Base-by-base conservation (phyloP, 1,284 basidiomycete species). In the Coriolopsis trogii region DNA sequence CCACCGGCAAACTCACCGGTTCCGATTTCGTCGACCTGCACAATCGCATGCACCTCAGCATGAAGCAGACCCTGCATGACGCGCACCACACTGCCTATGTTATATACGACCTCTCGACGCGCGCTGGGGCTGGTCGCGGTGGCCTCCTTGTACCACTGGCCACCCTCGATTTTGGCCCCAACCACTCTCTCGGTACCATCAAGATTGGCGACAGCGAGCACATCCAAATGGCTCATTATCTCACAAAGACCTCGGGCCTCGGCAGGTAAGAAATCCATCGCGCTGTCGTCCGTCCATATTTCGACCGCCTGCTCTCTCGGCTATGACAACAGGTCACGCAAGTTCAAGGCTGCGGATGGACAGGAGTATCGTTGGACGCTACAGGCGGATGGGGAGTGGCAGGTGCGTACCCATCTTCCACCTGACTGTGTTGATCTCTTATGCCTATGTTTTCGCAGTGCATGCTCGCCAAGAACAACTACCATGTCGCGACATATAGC, bases 1-100 rank as follows among this genome's bases (percentile, higher is more conserved):
- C 72, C 51, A 78, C 76, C 6, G 83, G 82, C 7, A 67, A 64
- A 34, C 66, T 84, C 41, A 69, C 71, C 8, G 79, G 76, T 31
- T 78, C 81, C 4, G 78, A 82, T 26, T 87, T 82, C 63, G 62
- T 76, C 45, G 85, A 88, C 67, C 72, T 85, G 59, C 73, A 87
- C 65, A 81, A 81, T 45, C 81, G 85, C 28, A 74, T 85, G 63
- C 72, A 70, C 34, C 70, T 85, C 55, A 66, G 64, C 48, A 68
- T 84, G 50, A 74, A 76, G 31, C 74, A 78, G 52, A 80, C 77
- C n/a, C 70, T 73, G 0, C 66, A 67, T 49, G 73, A 74, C 46
- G 24, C 67, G 3, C 67, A 68, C 0, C 76, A 73, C 37, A 70
- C 72, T 0, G 73, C 74, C 12, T 84, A 81, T 63, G 78, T 78